Evolutionary conservation across 2,329 filamentous ascomycete species (phyloP).

Genomic region (Botrytis porri): DNA sequence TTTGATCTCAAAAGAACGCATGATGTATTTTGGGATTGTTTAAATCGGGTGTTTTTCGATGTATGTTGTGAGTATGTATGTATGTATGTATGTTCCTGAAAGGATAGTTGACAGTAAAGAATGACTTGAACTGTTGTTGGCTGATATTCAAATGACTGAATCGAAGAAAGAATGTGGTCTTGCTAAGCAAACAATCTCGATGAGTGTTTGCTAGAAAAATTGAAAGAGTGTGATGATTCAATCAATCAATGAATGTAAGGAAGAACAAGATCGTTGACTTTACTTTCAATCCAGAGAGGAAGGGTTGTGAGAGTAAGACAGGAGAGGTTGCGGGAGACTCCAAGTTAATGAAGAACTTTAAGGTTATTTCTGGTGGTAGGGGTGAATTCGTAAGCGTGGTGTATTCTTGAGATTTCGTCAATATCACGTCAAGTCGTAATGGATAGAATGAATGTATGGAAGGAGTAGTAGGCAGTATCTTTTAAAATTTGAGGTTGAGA

Average conservation of each 20-base stretch:
- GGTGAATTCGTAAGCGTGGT: neutral
- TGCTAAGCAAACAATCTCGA: slow-evolving; percentile 9
- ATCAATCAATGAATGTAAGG: slow-evolving; percentile 31
- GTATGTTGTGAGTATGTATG: neutral
- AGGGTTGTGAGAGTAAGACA: neutral
- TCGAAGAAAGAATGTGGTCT: slow-evolving; percentile 10
- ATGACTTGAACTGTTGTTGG: slow-evolving; percentile 8
- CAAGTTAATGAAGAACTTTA: neutral
- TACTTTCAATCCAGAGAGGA: neutral
- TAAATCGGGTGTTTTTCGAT: neutral
- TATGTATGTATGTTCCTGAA: neutral
- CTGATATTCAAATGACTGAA: slow-evolving; percentile 15
- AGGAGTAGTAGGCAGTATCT: neutral
- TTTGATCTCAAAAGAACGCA: slow-evolving; percentile 33
- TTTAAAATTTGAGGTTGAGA: neutral
- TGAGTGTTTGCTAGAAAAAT: slow-evolving; percentile 9
- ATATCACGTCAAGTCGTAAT: slow-evolving; percentile 8
- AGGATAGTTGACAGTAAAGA: slow-evolving; percentile 4
- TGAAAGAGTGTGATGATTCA: slow-evolving; percentile 26
- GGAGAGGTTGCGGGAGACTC: neutral
- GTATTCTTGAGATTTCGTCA: neutral
- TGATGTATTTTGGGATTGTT: slow-evolving; percentile 19
- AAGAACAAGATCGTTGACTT: slow-evolving; percentile 10
- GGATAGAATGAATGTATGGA: slow-evolving; percentile 13
- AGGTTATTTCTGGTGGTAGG: neutral